These are phyloP conservation scores for Parietaria judaica DNA, from an alignment of 306 rosid species.

Conservation along the genomic window DNA sequence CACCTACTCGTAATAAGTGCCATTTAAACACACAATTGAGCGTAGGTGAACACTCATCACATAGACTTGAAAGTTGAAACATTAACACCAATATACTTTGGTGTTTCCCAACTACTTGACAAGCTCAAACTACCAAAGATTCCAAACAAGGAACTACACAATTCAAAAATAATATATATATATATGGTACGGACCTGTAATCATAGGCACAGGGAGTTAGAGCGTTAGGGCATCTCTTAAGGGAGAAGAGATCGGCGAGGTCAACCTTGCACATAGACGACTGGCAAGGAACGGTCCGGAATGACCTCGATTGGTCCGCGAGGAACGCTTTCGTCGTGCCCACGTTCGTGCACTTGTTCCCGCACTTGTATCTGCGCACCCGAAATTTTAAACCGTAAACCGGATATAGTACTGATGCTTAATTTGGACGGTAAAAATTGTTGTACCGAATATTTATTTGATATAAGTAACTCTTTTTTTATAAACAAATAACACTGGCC, in stretches of 20 bases:
- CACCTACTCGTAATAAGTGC: constrained; percentile 51
- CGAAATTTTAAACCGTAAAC: not conserved
- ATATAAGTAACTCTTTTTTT: too few relatives aligned
- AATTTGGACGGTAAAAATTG: too few relatives aligned
- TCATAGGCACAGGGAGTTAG: constrained; percentile 58
- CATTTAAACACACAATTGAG: constrained; percentile 47
- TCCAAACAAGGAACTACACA: too few relatives aligned
- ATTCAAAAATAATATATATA: too few relatives aligned
- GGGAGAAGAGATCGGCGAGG: constrained; percentile 37
- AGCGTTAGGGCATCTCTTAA: constrained; percentile 32
- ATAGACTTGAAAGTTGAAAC: too few relatives aligned
- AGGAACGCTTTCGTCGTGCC: constrained; percentile 22
- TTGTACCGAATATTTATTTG: too few relatives aligned
- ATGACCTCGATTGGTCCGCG: constrained; percentile 43
- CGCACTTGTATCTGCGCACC: constrained; percentile 16
- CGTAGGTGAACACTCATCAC: constrained; percentile 29
- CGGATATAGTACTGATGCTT: too few relatives aligned
- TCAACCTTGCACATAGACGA: constrained; percentile 37
- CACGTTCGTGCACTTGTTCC: constrained; percentile 5
- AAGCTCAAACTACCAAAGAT: constrained; percentile 20
- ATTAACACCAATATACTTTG: too few relatives aligned
- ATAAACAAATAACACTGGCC: too few relatives aligned
- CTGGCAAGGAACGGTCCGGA: constrained; percentile 31
- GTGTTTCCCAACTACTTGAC: constrained; percentile 14
- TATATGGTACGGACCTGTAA: constrained; percentile 30